These are phyloP conservation scores for Wallacemonas collosoma DNA, from an alignment of 208 protist genomes.

Conservation along the genomic window DNA sequence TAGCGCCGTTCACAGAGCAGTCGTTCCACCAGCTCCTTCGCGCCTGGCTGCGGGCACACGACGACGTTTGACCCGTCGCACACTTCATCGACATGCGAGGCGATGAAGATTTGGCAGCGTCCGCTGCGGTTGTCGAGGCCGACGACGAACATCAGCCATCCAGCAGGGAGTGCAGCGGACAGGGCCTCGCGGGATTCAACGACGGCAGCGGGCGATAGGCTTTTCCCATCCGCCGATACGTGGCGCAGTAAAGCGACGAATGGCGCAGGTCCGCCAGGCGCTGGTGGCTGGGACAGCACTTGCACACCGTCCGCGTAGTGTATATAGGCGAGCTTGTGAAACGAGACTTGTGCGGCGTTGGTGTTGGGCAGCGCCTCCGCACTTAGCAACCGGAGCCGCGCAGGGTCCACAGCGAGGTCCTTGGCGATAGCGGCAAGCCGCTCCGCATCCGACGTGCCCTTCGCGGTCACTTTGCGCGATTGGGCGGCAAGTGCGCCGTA, in stretches of 20 bases:
- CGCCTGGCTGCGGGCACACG: not conserved
- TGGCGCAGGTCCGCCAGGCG: not conserved
- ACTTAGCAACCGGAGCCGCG: slow-evolving; percentile 39
- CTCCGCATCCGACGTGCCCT: slow-evolving; percentile 19
- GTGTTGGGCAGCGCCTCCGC: slow-evolving; percentile 20
- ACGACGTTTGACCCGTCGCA: slow-evolving; percentile 34
- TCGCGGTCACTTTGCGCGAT: slow-evolving; percentile 26
- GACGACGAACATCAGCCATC: slow-evolving; percentile 10
- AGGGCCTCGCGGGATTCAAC: slow-evolving; percentile 17
- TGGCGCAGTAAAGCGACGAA: slow-evolving; percentile 15
- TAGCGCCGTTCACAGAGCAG: slow-evolving; percentile 28
- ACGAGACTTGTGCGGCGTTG: slow-evolving; percentile 10
- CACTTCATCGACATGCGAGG: slow-evolving; percentile 15
- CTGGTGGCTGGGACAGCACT: not conserved
- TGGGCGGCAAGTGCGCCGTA: slow-evolving; percentile 21
- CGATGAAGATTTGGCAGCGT: slow-evolving; percentile 1
- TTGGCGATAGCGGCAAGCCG: slow-evolving; percentile 31
- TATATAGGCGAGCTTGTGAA: slow-evolving; percentile 13
- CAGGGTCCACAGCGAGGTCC: slow-evolving; percentile 29
- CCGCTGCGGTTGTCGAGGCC: slow-evolving; percentile 1
- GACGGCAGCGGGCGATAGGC: not conserved
- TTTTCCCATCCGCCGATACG: not conserved
- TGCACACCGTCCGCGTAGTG: slow-evolving; percentile 15
- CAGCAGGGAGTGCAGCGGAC: slow-evolving; percentile 9
- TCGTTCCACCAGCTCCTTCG: slow-evolving; percentile 8